Base-by-base conservation (phyloP, 139 green algal species). In the Tetradesmus obliquus region DNA sequence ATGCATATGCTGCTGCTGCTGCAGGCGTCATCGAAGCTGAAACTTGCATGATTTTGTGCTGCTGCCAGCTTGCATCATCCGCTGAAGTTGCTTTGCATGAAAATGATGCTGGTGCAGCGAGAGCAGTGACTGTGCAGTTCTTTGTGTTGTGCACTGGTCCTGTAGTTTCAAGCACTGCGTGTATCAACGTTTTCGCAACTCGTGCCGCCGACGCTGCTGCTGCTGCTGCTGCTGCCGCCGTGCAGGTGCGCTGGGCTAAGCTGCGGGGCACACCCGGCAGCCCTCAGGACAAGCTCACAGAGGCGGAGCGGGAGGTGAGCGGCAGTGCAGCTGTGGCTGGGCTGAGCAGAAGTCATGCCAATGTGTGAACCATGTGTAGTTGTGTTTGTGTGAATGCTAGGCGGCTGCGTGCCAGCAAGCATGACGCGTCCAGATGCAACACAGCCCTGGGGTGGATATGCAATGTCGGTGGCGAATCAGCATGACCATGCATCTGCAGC, bases 201-300 rank as follows among this genome's bases (percentile, higher is more conserved):
- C 71, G 9, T 9, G 9, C 71, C 19, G 76, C 76, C 54, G 76
- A 3, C n/a, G 66, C 66, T 15, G 60, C 60, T 72, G 62, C 10
- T 72, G 62, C 62, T 74, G 66, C 66, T 76, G 66, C 66, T 76
- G 66, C 17, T 24, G 15, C 7, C 17, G 12, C 6, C 15, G 51
- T 58, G 53, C 86, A 92, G 89, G 81, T 92, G 55, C 93, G 94
- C 66, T 92, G 98, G 69, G 94, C 95, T 60, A 97, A 97, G 92
- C 93, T 99, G 88, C 92, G 96, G 9, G 95, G 95, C 79, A 97
- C 96, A 2, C 95, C 97, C 6, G 97, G 96, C 58, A 96, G 97
- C 58, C 95, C 96, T 86, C 92, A 96, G 72, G 94, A 96, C 12
- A 95, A 96, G 88, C 91, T 98, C 19, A 81, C 93, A 1, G 96